A percentile compares a stretch with the other conserved stretches of the same genome.
These are phyloP conservation scores for Dactylellina drechsleri DNA, from an alignment of 2,329 filamentous ascomycete species.

Conservation along the genomic window DNA sequence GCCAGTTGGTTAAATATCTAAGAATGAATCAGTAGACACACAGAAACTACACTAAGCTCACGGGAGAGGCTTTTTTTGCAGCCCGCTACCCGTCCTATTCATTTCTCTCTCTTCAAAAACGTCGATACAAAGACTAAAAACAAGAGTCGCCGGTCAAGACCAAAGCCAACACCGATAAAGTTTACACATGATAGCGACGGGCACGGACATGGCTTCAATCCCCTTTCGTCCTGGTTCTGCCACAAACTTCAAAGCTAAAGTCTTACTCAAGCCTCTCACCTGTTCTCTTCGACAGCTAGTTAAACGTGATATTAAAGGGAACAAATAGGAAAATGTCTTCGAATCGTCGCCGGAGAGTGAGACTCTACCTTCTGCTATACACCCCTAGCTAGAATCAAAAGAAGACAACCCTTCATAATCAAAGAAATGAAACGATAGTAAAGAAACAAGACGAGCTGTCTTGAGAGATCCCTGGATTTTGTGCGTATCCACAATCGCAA, in stretches of 20 bases:
- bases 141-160: neutral
- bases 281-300: neutral
- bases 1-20: neutral
- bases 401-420: neutral
- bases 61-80: constrained; percentile 38
- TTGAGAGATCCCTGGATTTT: neutral
- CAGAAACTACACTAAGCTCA: constrained; percentile 14
- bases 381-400: no score
- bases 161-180: constrained; percentile 22
- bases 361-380: neutral
- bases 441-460: constrained; percentile 36
- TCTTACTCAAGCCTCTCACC: neutral
- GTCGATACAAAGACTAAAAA: no score
- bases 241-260: neutral
- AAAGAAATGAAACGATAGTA: neutral
- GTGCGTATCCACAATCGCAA: constrained; percentile 9
- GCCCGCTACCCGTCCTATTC: neutral
- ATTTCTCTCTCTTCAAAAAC: neutral
- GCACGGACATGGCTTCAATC: constrained; percentile 30
- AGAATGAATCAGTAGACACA: neutral
- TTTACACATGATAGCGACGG: constrained; percentile 39
- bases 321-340: neutral
- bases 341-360: constrained; percentile 26
- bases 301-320: constrained; percentile 25
- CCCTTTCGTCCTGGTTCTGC: constrained; percentile 6